These are phyloP conservation scores for Ceratocystis harringtonii DNA, from an alignment of 2,329 filamentous ascomycete species.

Conservation along the genomic window DNA sequence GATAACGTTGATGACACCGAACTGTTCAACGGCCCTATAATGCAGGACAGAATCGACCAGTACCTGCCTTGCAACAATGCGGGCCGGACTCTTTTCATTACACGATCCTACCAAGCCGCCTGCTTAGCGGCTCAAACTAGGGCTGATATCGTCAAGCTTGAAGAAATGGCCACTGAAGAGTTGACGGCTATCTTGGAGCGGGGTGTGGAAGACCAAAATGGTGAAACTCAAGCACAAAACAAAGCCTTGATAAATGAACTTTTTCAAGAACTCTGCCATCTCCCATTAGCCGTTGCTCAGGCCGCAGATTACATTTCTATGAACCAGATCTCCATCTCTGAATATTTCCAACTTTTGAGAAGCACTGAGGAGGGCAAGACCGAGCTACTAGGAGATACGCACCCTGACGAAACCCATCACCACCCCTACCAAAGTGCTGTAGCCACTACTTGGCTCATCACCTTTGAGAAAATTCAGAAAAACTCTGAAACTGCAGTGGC, in stretches of 20 bases:
- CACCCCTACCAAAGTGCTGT: background rate
- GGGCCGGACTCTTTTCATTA: conserved; percentile 11
- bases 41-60: conserved; percentile 7
- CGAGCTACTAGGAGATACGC: background rate
- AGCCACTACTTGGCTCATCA: background rate
- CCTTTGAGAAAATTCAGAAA: background rate
- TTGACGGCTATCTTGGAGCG: background rate
- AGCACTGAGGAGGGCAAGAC: background rate
- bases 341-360: background rate
- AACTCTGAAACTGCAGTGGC: background rate
- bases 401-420: background rate
- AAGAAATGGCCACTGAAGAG: background rate
- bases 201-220: too few species aligned
- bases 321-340: conserved; percentile 2
- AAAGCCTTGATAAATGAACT: background rate
- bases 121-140: background rate
- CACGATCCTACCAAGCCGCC: background rate
- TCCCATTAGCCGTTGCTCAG: conserved; percentile 18
- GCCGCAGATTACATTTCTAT: conserved; percentile 17
- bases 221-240: background rate
- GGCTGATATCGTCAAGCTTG: background rate
- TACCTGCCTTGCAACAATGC: conserved; percentile 22
- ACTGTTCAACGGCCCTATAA: background rate
- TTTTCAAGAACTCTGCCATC: conserved; percentile 5
- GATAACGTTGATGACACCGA: conserved; percentile 21